These are phyloP conservation scores for Rubia tinctorum DNA, from an alignment of 305 asterid species.

Conservation along the genomic window DNA sequence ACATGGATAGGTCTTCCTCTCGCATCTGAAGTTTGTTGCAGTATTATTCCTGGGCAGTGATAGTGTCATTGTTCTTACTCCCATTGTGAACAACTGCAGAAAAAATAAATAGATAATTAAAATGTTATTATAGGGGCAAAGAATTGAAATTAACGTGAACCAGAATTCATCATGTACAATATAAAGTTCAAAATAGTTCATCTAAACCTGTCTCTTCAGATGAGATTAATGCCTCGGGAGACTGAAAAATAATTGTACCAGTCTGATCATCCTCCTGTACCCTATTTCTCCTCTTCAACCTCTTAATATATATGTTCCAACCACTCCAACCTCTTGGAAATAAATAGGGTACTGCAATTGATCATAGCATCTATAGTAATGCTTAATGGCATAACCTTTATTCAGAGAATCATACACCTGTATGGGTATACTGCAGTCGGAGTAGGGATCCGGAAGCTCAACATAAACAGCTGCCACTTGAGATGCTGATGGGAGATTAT, in stretches of 20 bases:
- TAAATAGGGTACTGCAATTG: conserved; percentile 17
- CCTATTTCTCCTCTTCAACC: not conserved
- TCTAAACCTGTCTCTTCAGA: no score
- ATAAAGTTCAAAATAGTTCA: no score
- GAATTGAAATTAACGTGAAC: no score
- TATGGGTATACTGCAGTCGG: not conserved
- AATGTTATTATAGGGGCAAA: no score
- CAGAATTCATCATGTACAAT: no score
- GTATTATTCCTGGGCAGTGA: not conserved
- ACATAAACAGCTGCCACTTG: conserved; percentile 6
- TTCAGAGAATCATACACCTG: not conserved
- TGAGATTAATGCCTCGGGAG: no score
- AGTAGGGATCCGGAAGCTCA: not conserved
- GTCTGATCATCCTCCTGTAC: not conserved
- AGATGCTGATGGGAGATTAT: not conserved
- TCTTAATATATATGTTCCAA: not conserved
- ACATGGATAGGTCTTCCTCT: no score
- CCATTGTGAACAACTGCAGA: not conserved
- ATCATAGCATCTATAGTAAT: conserved; percentile 17
- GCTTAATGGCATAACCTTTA: not conserved
- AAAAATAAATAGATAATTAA: no score
- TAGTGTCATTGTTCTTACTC: not conserved
- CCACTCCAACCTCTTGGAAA: conserved; percentile 1
- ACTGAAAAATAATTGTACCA: not conserved
- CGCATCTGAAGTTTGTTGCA: no score